A percentile compares a stretch with the other conserved stretches of the same genome.
Conservation (phyloP, 306 rosid species). For the Amphicarpaea edgeworthii region DNA sequence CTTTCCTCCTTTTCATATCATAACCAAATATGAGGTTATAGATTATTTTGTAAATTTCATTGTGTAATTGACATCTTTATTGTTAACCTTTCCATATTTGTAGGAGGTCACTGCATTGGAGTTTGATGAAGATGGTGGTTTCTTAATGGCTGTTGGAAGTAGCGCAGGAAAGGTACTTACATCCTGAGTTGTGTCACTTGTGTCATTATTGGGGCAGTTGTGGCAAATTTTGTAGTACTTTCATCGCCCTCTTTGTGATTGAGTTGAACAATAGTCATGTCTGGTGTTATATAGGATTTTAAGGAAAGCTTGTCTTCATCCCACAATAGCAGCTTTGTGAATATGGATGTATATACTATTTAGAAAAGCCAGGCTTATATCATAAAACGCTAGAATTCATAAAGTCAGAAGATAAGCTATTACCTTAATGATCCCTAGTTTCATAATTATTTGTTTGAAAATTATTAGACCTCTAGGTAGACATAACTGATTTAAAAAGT, state of each 20-base stretch:
- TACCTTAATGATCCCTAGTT: background rate
- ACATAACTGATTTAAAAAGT: background rate
- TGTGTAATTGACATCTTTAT: slow-evolving; percentile 21
- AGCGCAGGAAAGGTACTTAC: slow-evolving; percentile 84
- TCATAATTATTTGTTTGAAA: background rate
- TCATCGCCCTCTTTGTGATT: background rate
- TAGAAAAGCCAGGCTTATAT: background rate
- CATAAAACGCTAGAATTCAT: background rate
- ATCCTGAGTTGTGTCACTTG: background rate
- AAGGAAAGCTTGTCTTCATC: slow-evolving; percentile 5
- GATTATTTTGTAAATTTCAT: slow-evolving; percentile 12
- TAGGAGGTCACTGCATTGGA: slow-evolving; percentile 94
- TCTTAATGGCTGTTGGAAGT: slow-evolving; percentile 93
- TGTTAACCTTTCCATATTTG: slow-evolving; percentile 42
- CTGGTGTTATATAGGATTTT: background rate
- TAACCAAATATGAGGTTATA: slow-evolving; percentile 10
- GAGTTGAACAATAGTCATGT: background rate
- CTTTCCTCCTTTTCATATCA: slow-evolving; percentile 13
- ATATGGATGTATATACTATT: background rate
- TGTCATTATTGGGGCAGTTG: background rate
- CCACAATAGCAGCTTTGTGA: background rate
- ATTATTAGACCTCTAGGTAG: background rate
- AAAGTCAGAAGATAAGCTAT: background rate
- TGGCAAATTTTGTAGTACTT: background rate
- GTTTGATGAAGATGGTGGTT: slow-evolving; percentile 81